Base-by-base conservation (phyloP, 2,329 filamentous ascomycete species). In the Madurella mycetomatis region DNA sequence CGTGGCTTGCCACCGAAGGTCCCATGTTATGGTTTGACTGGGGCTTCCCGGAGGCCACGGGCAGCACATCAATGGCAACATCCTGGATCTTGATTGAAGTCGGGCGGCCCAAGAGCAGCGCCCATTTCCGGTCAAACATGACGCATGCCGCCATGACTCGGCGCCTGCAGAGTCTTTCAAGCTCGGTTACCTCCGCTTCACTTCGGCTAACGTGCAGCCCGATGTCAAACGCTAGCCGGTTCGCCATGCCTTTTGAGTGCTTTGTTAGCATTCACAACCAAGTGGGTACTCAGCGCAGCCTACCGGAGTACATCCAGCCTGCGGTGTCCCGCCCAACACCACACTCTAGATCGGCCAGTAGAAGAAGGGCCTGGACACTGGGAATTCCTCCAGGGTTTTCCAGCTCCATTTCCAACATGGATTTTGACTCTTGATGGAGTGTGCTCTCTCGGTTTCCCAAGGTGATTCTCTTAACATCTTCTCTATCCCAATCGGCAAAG, bases 71-170 rank as follows among this genome's bases (percentile, higher is more conserved):
- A 55, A 76, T 72, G 54, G 73, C 73, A 9, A 81, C 69, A 55
- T 81, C 78, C 45, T 77, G 70, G 47, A 68, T 73, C 63, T 81
- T 81, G 68, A 81, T 81, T 49, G 75, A 74, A 1, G 78, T 75
- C 1, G 79, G 78, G 11, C 79, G 69, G 9, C 78, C 78, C 7
- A 81, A 69, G 60, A 80, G 78, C n/a, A 81, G 65, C 0, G 78
- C 75, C 77, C 77, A 81, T 58, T 80, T 77, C 62, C 76, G 75
- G 66, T 81, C 78, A 54, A 78, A 78, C 55, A 80, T 73, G 7
- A 79, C 72, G 53, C 76, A 80, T 1, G 78, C 77, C 57, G 74
- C 71, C 62, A 81, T 74, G 12, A 73, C 75, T 72, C 78, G 78
- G 46, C 76, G 77, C 5, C 78, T 70, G 47, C 78, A 75, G 34